These are phyloP conservation scores for Akanthomyces dipterigenus DNA, from an alignment of 2,329 filamentous ascomycete species.

Conservation along the genomic window DNA sequence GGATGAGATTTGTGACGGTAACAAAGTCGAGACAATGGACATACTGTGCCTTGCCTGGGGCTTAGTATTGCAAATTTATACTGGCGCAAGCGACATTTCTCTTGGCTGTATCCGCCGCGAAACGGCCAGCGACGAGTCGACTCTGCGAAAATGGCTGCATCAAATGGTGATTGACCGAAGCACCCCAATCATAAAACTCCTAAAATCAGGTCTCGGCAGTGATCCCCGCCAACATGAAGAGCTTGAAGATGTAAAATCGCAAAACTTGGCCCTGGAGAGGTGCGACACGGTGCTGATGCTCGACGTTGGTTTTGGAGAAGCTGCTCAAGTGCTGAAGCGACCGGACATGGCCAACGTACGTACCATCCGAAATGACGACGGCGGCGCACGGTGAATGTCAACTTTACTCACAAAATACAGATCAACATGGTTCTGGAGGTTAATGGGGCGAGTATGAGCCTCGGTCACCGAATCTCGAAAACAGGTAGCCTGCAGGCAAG, in stretches of 20 bases:
- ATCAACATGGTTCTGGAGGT: not conserved
- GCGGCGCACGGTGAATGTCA: not conserved
- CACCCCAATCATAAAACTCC: not conserved
- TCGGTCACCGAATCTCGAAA: not conserved
- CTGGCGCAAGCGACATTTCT: not conserved
- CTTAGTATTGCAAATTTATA: not conserved
- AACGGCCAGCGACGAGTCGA: not conserved
- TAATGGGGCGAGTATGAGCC: not conserved
- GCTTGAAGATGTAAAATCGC: not conserved
- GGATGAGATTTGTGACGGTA: not conserved
- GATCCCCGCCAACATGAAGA: not conserved
- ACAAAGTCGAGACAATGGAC: not conserved
- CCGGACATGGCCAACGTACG: not conserved
- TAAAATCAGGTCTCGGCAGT: not conserved
- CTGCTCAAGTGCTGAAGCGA: not conserved
- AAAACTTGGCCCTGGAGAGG: not conserved
- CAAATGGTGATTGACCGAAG: not conserved
- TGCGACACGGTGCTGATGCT: not conserved
- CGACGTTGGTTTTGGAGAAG: not conserved
- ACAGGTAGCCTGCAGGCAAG: not conserved
- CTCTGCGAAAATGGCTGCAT: not conserved
- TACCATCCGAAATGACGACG: not conserved
- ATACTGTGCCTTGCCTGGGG: not conserved
- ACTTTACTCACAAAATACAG: not conserved
- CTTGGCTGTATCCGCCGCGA: not conserved